Evolutionary conservation across 2,329 filamentous ascomycete species (phyloP).

Genomic region (Chaetomium sp.): DNA sequence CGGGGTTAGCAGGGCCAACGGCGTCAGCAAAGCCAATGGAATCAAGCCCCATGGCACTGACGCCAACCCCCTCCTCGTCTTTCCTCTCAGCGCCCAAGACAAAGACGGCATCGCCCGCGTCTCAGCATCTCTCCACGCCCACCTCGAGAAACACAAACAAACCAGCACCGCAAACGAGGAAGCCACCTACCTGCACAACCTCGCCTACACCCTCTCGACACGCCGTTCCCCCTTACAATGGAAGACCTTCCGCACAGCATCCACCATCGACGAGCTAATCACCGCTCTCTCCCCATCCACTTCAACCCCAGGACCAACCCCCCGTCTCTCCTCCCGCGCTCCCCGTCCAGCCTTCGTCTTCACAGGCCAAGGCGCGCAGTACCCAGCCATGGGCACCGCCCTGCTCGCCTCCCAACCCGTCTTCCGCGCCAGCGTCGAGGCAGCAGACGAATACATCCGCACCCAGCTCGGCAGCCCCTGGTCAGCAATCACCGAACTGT

Average conservation of each 20-base stretch:
- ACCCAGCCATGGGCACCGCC: background rate
- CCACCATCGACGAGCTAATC: background rate
- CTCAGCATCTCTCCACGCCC: background rate
- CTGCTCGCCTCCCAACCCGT: background rate
- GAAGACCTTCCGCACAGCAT: background rate
- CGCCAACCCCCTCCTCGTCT: background rate
- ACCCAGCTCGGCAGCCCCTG: background rate
- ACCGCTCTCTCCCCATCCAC: background rate
- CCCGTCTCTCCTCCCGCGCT: background rate
- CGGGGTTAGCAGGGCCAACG: background rate
- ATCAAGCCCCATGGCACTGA: background rate
- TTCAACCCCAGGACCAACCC: background rate
- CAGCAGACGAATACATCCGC: background rate
- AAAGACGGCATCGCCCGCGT: background rate
- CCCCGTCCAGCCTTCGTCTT: background rate
- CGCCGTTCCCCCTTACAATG: background rate
- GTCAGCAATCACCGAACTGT: background rate
- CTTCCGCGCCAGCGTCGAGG: background rate
- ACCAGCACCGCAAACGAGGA: background rate
- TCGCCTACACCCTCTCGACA: background rate
- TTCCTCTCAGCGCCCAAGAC: background rate
- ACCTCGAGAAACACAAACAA: background rate
- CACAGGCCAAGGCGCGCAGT: background rate
- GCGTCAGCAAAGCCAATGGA: background rate
- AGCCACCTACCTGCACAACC: background rate